Conservation (phyloP, 495 filamentous ascomycete species). For the Penicillium coffeae region DNA sequence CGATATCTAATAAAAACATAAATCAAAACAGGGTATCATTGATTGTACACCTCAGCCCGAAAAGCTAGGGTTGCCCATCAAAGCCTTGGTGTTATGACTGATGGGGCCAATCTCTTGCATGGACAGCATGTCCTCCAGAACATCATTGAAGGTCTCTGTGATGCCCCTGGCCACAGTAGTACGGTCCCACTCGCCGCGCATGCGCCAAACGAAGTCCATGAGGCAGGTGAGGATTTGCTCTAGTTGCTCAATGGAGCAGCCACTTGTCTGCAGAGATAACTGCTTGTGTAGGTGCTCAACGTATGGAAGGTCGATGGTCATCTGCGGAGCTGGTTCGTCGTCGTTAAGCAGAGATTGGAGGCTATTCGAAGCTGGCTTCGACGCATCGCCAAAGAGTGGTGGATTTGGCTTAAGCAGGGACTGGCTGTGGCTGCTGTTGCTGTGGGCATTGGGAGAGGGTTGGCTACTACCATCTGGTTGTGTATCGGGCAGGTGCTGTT, state of each 20-base stretch:
- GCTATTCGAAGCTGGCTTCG: conserved; percentile 29
- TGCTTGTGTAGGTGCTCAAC: conserved; percentile 53
- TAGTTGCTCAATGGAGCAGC: conserved; percentile 86
- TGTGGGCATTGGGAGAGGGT: conserved; percentile 27
- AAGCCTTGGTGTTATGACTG: conserved; percentile 38
- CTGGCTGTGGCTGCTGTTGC: no score
- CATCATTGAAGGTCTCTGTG: conserved; percentile 67
- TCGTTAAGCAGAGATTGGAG: conserved; percentile 44
- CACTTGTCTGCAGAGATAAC: conserved; percentile 63
- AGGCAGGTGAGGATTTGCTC: conserved; percentile 88
- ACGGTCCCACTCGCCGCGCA: conserved; percentile 75
- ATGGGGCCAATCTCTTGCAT: conserved; percentile 54
- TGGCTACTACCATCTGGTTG: conserved; percentile 44
- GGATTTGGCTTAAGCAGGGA: conserved; percentile 42
- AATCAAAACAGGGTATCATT: conserved; percentile 2
- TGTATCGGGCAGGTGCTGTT: conserved; percentile 45
- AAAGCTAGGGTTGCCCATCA: conserved; percentile 25
- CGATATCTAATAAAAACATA: no score
- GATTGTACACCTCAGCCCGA: no score
- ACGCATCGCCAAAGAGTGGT: conserved; percentile 41
- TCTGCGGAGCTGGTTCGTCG: conserved; percentile 33
- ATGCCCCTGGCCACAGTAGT: conserved; percentile 61
- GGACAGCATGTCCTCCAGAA: conserved; percentile 73
- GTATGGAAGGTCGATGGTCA: conserved; percentile 56
- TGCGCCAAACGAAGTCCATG: conserved; percentile 85